Evolutionary conservation across 306 rosid genomes (phyloP).

Genomic region (Crotalaria pallida): DNA sequence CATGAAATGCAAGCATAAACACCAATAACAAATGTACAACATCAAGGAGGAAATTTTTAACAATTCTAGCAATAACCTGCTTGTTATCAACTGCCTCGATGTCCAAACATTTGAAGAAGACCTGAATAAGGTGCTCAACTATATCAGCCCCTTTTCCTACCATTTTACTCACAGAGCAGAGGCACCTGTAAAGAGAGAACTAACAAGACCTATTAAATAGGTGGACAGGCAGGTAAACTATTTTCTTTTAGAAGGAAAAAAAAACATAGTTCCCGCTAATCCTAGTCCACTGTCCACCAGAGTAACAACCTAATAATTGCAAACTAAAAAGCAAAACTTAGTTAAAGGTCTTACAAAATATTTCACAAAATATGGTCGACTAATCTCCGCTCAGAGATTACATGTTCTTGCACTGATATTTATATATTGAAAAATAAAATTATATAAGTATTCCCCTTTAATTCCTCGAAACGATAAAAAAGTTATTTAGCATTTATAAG

Average conservation of each 20-base stretch:
- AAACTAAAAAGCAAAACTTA: neutral
- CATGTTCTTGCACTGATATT: neutral
- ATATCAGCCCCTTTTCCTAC: conserved; percentile 77
- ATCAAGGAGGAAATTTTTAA: neutral
- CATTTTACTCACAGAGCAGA: conserved; percentile 77
- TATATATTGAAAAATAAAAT: neutral
- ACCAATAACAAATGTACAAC: neutral
- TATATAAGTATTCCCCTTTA: conserved; percentile 4
- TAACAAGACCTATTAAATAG: conserved; percentile 14
- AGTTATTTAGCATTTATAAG: neutral
- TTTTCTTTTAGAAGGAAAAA: neutral
- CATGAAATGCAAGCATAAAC: neutral
- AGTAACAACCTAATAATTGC: neutral
- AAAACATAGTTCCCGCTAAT: neutral
- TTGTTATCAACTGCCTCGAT: conserved; percentile 64
- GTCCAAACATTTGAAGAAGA: conserved; percentile 78
- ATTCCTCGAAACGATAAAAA: neutral
- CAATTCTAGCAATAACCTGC: conserved; percentile 51
- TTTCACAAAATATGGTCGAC: neutral
- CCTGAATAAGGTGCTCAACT: conserved; percentile 75
- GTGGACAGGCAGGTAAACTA: neutral
- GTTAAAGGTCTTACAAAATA: conserved; percentile 12
- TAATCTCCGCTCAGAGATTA: neutral
- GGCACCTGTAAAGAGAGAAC: conserved; percentile 56
- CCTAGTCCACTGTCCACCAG: neutral